Conservation (phyloP, 768 basidiomycete species). For the Coprinopsis cinerea region DNA sequence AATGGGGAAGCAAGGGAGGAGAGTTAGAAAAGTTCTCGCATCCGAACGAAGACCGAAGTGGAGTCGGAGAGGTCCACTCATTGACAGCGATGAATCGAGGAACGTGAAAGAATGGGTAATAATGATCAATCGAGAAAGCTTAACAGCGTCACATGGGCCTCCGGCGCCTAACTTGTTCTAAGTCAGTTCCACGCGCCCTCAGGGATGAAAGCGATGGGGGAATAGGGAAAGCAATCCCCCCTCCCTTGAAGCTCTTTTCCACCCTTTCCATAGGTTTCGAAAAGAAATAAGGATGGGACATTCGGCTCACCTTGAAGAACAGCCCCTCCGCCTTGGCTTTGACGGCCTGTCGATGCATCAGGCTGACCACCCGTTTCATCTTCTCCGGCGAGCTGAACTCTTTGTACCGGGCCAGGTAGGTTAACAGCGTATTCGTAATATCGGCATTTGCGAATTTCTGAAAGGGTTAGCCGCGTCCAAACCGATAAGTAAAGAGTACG, state of each 20-base stretch:
- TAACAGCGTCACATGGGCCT: too few species aligned
- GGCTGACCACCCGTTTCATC: constrained; percentile 83
- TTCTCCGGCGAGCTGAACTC: constrained; percentile 75
- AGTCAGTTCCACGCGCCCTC: too few species aligned
- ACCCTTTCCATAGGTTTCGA: neutral
- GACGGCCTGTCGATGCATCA: constrained; percentile 89
- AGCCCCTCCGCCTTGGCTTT: constrained; percentile 89
- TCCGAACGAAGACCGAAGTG: constrained; percentile 6
- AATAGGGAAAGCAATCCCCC: neutral
- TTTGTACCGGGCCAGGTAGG: constrained; percentile 78
- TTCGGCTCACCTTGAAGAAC: constrained; percentile 80
- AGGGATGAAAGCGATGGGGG: too few species aligned
- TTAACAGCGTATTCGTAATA: constrained; percentile 76
- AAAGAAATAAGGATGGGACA: neutral
- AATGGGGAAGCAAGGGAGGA: constrained; percentile 9
- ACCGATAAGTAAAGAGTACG: too few species aligned
- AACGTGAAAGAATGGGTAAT: too few species aligned
- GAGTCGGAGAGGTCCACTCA: too few species aligned
- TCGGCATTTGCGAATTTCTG: constrained; percentile 90
- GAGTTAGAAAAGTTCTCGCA: constrained; percentile 13
- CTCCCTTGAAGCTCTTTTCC: neutral
- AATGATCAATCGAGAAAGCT: too few species aligned
- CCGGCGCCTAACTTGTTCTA: too few species aligned
- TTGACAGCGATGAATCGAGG: too few species aligned
- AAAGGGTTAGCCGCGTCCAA: too few species aligned